Evolutionary conservation across 1,284 basidiomycete genomes (phyloP).

Genomic region (Exsudoporus floridanus): DNA sequence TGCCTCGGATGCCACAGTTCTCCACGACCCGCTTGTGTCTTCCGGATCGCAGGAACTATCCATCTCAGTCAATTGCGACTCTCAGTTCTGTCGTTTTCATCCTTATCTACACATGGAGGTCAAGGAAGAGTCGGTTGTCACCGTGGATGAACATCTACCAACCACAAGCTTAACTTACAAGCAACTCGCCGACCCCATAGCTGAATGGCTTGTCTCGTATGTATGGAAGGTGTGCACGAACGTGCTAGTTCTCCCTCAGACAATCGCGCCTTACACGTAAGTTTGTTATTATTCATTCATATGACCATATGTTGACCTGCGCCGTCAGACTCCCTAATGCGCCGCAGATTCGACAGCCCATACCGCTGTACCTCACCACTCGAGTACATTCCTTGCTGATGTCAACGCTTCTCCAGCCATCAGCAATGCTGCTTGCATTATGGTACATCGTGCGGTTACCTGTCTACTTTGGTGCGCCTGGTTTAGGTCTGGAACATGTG

Average conservation of each 20-base stretch:
- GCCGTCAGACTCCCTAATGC: slow-evolving; percentile 34
- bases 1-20: slow-evolving; percentile 33
- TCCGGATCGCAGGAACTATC: slow-evolving; percentile 25
- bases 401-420: slow-evolving; percentile 79
- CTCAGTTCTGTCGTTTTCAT: slow-evolving; percentile 20
- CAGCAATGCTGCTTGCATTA: slow-evolving; percentile 73
- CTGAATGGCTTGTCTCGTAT: slow-evolving; percentile 74
- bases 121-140: slow-evolving; percentile 16
- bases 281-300: slow-evolving; percentile 21
- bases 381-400: slow-evolving; percentile 70
- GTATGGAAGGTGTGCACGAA: slow-evolving; percentile 79
- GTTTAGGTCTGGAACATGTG: slow-evolving; percentile 45
- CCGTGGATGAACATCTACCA: slow-evolving; percentile 37
- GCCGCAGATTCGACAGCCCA: slow-evolving; percentile 41
- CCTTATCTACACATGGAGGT: slow-evolving; percentile 12
- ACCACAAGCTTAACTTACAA: slow-evolving; percentile 60
- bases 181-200: slow-evolving; percentile 69
- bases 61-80: slow-evolving; percentile 16
- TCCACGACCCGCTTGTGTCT: slow-evolving; percentile 22
- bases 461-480: slow-evolving; percentile 55
- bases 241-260: slow-evolving; percentile 54
- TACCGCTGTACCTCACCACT: slow-evolving; percentile 48
- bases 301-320: slow-evolving; percentile 10
- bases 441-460: slow-evolving; percentile 84
- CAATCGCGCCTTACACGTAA: slow-evolving; percentile 49